Percentiles rank a stretch among this genome's conserved stretches.
Conservation (phyloP, 176 grass and related monocot genomes). For the Carex littledalei region DNA sequence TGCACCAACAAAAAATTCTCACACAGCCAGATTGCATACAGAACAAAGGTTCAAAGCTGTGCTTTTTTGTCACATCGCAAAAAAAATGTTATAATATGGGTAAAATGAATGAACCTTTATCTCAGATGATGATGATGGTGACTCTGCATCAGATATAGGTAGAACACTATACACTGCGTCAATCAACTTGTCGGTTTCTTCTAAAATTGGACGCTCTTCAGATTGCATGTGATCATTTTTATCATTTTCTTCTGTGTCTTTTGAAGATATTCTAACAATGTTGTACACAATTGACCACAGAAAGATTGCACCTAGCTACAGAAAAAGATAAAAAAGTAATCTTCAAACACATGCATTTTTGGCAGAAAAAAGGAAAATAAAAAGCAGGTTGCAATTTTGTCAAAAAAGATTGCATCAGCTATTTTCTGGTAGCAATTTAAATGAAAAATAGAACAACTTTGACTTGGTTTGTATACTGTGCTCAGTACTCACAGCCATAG, state of each 20-base stretch:
- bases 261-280: constrained; percentile 47
- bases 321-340: neutral
- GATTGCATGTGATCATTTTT: constrained; percentile 7
- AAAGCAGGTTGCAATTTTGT: neutral
- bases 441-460: neutral
- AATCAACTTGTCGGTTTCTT: constrained; percentile 7
- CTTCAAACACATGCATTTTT: neutral
- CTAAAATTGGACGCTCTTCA: constrained; percentile 12
- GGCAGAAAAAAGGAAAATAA: neutral
- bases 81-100: no score
- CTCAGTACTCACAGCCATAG: constrained; percentile 54
- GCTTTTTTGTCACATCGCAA: neutral
- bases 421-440: neutral
- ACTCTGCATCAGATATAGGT: constrained; percentile 9
- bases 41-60: neutral
- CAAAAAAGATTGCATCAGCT: neutral
- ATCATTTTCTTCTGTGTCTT: constrained; percentile 9
- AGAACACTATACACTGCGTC: constrained; percentile 9
- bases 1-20: neutral
- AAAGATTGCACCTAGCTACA: constrained; percentile 71
- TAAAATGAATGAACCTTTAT: constrained; percentile 31
- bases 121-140: neutral
- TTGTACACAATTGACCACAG: constrained; percentile 75
- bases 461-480: neutral
- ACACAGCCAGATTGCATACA: neutral